Base-by-base conservation (phyloP, 768 basidiomycete genomes). In the Scleroderma bovista region DNA sequence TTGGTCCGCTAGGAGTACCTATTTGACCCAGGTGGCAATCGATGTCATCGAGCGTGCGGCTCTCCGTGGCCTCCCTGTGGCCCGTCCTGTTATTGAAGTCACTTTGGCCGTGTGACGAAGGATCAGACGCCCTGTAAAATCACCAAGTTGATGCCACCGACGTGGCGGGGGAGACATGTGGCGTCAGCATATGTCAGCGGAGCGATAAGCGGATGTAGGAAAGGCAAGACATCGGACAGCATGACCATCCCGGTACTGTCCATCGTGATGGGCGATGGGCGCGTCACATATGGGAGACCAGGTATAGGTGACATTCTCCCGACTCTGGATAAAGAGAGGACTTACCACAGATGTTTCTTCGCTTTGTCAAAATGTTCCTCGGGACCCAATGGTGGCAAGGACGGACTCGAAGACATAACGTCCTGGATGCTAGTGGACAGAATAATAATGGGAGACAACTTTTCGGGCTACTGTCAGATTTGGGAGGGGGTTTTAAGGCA, bases 361-460 rank as follows among this genome's bases (percentile, higher is more conserved):
- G 67, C 67, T 50, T 67, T 67, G 63, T 66, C 55, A 33, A 67
- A 67, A 32, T 66, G 60, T 44, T 69, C 67, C 31, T 69, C 65
- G 51, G 59, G 16, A 44, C 56, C 58, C 26, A 46, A 45, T 19
- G 48, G 24, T 42, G 57, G 51, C 11, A 48, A 45, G 36, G 66
- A 56, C 12, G 58, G 34, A 38, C 55, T 31, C 39, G 61, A 67
- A 26, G 66, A 54, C 66, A 67, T 67, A 32, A 39, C 20, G 39
- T 34, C 39, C 26, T 40, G 42, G 41, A 44, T 29, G 48, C 41
- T 36, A 51, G 33, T 53, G 48, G 54, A 61, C 57, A 63, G 59
- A 56, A 50, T 56, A 51, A 32, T 19, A 20, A 51, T 51, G 51
- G 52, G 57, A 57, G 50, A 57, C 55, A 57, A 60, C 22, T 44